Percentiles rank a stretch among this genome's conserved stretches.
Conservation (phyloP, 2,329 filamentous ascomycete species). For the Tolypocladium amazonense region DNA sequence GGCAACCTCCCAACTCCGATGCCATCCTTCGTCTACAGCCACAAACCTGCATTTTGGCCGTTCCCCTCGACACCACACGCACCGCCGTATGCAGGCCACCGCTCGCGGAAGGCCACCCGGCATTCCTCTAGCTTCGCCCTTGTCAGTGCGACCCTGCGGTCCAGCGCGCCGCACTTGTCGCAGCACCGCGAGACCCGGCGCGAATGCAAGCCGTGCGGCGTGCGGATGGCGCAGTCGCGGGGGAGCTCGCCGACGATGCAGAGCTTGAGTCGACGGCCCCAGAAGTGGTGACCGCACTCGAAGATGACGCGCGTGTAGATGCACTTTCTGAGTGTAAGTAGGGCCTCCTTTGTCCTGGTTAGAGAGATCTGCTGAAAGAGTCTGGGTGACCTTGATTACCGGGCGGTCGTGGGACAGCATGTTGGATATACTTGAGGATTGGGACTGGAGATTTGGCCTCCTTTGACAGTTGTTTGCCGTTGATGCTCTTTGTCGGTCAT, state of each 20-base stretch:
- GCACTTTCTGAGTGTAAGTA: constrained; percentile 13
- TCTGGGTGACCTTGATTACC: neutral
- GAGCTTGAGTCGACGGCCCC: constrained; percentile 13
- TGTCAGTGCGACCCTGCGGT: constrained; percentile 7
- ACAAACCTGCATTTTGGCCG: too few species aligned
- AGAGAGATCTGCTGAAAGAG: neutral
- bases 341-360: neutral
- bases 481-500: neutral
- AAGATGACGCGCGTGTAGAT: constrained; percentile 14
- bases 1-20: neutral
- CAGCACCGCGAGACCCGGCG: constrained; percentile 11
- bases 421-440: neutral
- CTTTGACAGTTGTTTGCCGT: neutral
- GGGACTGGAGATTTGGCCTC: neutral
- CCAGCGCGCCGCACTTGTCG: constrained; percentile 10
- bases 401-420: neutral
- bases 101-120: constrained; percentile 2
- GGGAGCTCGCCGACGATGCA: constrained; percentile 8
- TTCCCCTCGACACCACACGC: neutral
- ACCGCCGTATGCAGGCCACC: neutral
- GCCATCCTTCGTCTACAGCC: neutral
- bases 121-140: constrained; percentile 8
- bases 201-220: constrained; percentile 13
- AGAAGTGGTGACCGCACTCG: constrained; percentile 13
- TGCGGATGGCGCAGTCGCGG: constrained; percentile 9